These are phyloP conservation scores for Colletotrichum spaethianum DNA, from an alignment of 2,329 filamentous ascomycete genomes.

Conservation along the genomic window DNA sequence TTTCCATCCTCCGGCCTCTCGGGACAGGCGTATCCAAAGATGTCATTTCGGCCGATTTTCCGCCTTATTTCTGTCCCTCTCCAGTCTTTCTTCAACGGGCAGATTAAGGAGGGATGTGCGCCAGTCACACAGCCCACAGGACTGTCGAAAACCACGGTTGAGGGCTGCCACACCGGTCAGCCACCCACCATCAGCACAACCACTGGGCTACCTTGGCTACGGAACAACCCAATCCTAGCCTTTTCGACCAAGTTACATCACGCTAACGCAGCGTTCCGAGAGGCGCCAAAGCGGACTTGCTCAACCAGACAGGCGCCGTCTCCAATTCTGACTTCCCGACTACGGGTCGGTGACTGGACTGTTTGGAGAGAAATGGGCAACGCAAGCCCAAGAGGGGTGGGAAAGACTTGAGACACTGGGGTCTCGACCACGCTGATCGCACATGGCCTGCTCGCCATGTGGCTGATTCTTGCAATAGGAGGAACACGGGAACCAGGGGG, in stretches of 20 bases:
- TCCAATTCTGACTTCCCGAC: background rate
- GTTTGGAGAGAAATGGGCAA: background rate
- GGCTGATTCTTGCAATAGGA: background rate
- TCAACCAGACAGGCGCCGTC: background rate
- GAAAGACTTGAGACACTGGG: background rate
- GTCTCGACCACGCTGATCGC: background rate
- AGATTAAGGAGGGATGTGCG: background rate
- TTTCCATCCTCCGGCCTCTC: background rate
- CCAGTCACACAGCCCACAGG: background rate
- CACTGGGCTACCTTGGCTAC: background rate
- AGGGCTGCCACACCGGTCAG: background rate
- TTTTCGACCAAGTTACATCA: conserved; percentile 11
- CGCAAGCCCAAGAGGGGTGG: background rate
- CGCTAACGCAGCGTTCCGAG: conserved; percentile 31
- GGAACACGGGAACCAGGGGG: background rate
- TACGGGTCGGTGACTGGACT: background rate
- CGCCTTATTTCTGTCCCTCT: background rate
- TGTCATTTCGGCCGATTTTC: background rate
- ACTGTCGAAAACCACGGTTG: background rate
- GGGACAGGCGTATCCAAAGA: conserved; percentile 9
- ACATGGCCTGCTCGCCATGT: background rate
- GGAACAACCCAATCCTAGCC: background rate
- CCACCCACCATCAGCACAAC: background rate
- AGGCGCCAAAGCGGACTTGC: background rate
- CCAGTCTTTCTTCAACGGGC: background rate